Evolutionary conservation across 441 rosid species (phyloP).

Genomic region (Populus trichocarpa): DNA sequence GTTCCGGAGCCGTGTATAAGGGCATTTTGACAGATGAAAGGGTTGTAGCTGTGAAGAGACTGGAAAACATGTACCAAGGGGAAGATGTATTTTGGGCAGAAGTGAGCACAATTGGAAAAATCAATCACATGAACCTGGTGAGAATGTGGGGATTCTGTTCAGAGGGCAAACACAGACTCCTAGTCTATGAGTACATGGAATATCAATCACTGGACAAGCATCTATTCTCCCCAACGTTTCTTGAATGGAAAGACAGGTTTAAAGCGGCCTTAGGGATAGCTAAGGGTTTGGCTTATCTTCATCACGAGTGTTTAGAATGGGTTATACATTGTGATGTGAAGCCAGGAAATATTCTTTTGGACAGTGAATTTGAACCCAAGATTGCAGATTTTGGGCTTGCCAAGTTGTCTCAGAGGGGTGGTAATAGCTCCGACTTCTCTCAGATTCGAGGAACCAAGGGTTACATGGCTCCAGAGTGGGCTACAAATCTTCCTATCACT

Average conservation of each 20-base stretch:
- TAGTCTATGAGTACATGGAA: constrained; percentile 30
- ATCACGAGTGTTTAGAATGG: constrained; percentile 42
- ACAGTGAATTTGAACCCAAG: too few species aligned
- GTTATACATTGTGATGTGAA: constrained; percentile 42
- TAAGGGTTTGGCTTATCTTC: constrained; percentile 31
- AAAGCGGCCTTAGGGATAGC: constrained; percentile 30
- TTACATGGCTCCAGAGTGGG: constrained; percentile 55
- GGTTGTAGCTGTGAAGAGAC: constrained; percentile 21
- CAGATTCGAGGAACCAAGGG: too few species aligned
- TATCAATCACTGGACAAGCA: constrained; percentile 26
- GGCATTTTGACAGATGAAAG: constrained; percentile 19
- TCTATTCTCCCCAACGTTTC: constrained; percentile 8
- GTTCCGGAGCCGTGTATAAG: constrained; percentile 26
- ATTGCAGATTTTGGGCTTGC: too few species aligned
- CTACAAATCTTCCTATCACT: constrained; percentile 33
- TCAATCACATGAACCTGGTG: constrained; percentile 37
- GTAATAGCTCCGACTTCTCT: too few species aligned
- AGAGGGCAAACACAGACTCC: constrained; percentile 22
- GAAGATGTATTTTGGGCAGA: constrained; percentile 33
- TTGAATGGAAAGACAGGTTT: constrained; percentile 23
- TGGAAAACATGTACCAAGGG: constrained; percentile 18
- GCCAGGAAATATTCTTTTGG: constrained; percentile 33
- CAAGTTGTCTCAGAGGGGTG: too few species aligned
- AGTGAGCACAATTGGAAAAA: constrained; percentile 26
- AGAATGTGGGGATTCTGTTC: constrained; percentile 36